Conservation (phyloP, 2,329 filamentous ascomycete genomes). For the Hymenoscyphus fraxineus region DNA sequence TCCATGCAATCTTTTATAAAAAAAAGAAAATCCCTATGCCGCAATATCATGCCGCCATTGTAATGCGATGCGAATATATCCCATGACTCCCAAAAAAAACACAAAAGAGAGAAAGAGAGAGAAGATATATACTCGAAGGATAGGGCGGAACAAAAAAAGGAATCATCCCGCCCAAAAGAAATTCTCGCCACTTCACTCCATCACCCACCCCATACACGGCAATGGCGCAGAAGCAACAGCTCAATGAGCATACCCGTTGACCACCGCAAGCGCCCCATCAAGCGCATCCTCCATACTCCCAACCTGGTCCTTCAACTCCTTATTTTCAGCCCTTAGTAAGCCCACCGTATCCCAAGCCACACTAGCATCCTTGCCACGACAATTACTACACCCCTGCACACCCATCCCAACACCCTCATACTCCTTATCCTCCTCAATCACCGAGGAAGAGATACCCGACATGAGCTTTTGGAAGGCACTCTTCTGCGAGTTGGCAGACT, state of each 20-base stretch:
- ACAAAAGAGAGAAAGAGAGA: no score
- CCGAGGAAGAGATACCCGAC: conserved; percentile 39
- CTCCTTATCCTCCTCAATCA: conserved; percentile 25
- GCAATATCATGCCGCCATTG: no score
- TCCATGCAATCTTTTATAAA: no score
- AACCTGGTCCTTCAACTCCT: conserved; percentile 55
- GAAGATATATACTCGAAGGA: no score
- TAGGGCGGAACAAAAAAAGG: no score
- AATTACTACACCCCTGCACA: conserved; percentile 48
- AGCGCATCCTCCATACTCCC: conserved; percentile 56
- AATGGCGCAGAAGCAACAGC: not conserved
- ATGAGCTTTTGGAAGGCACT: conserved; percentile 48
- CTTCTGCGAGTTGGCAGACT: conserved; percentile 36
- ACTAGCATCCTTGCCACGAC: conserved; percentile 54
- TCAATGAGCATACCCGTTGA: conserved; percentile 7
- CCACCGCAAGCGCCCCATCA: conserved; percentile 54
- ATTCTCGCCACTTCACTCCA: not conserved
- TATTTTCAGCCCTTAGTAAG: conserved; percentile 59
- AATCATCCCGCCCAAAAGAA: not conserved
- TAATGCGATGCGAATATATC: no score
- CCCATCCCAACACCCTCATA: conserved; percentile 27
- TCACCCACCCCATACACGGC: not conserved
- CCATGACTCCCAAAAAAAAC: no score
- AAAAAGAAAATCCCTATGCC: no score
- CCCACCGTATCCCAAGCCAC: conserved; percentile 64